These are phyloP conservation scores for Euclidium syriacum DNA, from an alignment of 345 rosid species.

Conservation along the genomic window DNA sequence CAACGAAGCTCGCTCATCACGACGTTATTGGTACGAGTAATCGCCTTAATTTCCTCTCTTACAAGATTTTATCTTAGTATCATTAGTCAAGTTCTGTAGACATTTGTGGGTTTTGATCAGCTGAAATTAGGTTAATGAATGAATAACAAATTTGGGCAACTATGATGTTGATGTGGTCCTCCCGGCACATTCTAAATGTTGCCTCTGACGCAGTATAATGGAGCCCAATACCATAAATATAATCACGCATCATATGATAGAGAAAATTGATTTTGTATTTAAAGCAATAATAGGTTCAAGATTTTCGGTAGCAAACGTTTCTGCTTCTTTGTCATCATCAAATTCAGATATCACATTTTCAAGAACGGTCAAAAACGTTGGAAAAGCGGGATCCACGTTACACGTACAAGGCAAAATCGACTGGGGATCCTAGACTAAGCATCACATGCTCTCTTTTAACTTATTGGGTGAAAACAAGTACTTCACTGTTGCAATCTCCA, in stretches of 20 bases:
- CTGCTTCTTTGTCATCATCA: neutral
- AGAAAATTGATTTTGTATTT: neutral
- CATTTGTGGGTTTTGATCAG: too few relatives aligned
- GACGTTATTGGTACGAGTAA: too few relatives aligned
- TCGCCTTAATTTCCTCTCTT: too few relatives aligned
- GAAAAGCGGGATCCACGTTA: slow-evolving; percentile 34
- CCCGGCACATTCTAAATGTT: slow-evolving; percentile 19
- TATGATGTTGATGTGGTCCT: slow-evolving; percentile 18
- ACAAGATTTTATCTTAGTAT: too few relatives aligned
- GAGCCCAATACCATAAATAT: slow-evolving; percentile 25
- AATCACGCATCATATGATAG: neutral
- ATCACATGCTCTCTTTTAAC: slow-evolving; percentile 32
- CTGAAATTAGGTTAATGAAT: neutral
- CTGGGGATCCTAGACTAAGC: neutral
- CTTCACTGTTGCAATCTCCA: slow-evolving; percentile 29
- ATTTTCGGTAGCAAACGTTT: neutral
- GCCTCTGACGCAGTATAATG: slow-evolving; percentile 7
- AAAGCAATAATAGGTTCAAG: neutral
- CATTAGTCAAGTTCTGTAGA: too few relatives aligned
- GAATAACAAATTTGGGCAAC: neutral
- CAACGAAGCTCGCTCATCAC: too few relatives aligned
- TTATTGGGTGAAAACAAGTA: slow-evolving; percentile 28
- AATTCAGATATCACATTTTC: slow-evolving; percentile 17
- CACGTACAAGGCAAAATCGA: slow-evolving; percentile 29
- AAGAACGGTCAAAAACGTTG: slow-evolving; percentile 49